A percentile compares a stretch with the other conserved stretches of the same genome.
These are phyloP conservation scores for Aspergillus alliaceus DNA, from an alignment of 2,329 filamentous ascomycete species.

Conservation along the genomic window DNA sequence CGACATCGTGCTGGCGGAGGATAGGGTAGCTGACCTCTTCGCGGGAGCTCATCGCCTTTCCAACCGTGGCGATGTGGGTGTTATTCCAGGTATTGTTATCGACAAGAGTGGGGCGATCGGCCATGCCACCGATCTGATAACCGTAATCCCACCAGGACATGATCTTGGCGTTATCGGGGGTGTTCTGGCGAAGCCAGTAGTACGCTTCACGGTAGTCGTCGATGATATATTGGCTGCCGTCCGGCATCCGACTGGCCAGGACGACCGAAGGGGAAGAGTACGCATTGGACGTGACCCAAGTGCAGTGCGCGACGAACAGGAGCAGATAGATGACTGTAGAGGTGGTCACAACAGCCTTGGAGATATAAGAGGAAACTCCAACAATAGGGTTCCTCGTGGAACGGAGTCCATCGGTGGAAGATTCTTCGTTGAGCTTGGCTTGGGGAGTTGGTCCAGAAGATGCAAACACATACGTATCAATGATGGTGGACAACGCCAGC, in stretches of 20 bases:
- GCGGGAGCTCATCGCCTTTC: slow-evolving; percentile 96
- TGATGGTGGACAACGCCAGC: slow-evolving; percentile 79
- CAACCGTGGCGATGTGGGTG: slow-evolving; percentile 97
- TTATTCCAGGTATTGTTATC: slow-evolving; percentile 99
- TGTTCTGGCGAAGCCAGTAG: slow-evolving; percentile 99
- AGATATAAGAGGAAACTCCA: slow-evolving; percentile 78
- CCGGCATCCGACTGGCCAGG: slow-evolving; percentile 84
- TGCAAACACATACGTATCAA: slow-evolving; percentile 79
- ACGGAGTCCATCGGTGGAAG: slow-evolving; percentile 53
- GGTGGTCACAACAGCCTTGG: slow-evolving; percentile 74
- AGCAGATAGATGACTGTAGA: slow-evolving; percentile 77
- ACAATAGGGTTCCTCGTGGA: slow-evolving; percentile 72
- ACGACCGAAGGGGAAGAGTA: slow-evolving; percentile 98
- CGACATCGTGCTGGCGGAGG: slow-evolving; percentile 96
- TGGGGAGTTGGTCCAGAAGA: slow-evolving; percentile 58
- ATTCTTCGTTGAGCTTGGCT: slow-evolving; percentile 41
- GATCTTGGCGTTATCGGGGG: slow-evolving; percentile 89
- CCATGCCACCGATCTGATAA: slow-evolving; percentile 99
- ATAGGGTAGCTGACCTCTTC: slow-evolving; percentile 99
- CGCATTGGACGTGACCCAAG: slow-evolving; percentile 98
- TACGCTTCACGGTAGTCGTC: slow-evolving; percentile 99
- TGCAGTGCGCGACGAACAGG: slow-evolving; percentile 95
- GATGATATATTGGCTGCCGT: slow-evolving; percentile 97
- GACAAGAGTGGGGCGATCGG: slow-evolving; percentile 91
- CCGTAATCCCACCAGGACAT: slow-evolving; percentile 99